These are phyloP conservation scores for Canariomyces notabilis DNA, from an alignment of 2,329 filamentous ascomycete genomes.

Conservation along the genomic window DNA sequence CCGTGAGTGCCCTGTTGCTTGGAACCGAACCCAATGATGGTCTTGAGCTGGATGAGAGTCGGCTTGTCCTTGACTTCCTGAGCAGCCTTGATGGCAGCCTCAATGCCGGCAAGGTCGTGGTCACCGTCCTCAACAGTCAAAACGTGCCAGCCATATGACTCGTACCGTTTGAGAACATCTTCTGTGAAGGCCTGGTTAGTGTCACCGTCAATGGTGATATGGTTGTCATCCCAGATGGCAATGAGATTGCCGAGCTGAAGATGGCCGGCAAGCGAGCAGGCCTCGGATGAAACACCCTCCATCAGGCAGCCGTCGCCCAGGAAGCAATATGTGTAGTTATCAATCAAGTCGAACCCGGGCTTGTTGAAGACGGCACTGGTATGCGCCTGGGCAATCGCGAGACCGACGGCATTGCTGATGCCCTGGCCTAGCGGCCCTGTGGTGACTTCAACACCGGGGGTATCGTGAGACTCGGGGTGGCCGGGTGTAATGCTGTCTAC, in stretches of 20 bases:
- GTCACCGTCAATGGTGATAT: slow-evolving; percentile 92
- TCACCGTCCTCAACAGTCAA: slow-evolving; percentile 82
- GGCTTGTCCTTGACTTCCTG: slow-evolving; percentile 93
- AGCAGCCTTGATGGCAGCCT: slow-evolving; percentile 79
- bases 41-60: slow-evolving; percentile 91
- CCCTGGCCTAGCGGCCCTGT: slow-evolving; percentile 97
- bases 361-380: slow-evolving; percentile 93
- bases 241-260: slow-evolving; percentile 97
- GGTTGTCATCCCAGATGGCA: slow-evolving; percentile 96
- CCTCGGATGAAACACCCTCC: slow-evolving; percentile 95
- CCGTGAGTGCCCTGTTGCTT: slow-evolving; percentile 87
- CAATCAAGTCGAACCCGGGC: slow-evolving; percentile 81
- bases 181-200: slow-evolving; percentile 96
- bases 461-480: slow-evolving; percentile 95
- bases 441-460: slow-evolving; percentile 94
- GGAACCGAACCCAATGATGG: slow-evolving; percentile 95
- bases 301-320: slow-evolving; percentile 97
- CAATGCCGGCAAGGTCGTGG: slow-evolving; percentile 79
- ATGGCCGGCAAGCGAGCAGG: slow-evolving; percentile 87
- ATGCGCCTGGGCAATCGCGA: slow-evolving; percentile 94
- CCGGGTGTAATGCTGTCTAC: slow-evolving; percentile 78
- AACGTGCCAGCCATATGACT: slow-evolving; percentile 95
- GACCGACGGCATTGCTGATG: slow-evolving; percentile 94
- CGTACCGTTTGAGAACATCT: slow-evolving; percentile 90
- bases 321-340: slow-evolving; percentile 97